A percentile compares a stretch with the other conserved stretches of the same genome.
Evolutionary conservation across 805 yeast species (phyloP).

Genomic region (Wickerhamiella dianesei): DNA sequence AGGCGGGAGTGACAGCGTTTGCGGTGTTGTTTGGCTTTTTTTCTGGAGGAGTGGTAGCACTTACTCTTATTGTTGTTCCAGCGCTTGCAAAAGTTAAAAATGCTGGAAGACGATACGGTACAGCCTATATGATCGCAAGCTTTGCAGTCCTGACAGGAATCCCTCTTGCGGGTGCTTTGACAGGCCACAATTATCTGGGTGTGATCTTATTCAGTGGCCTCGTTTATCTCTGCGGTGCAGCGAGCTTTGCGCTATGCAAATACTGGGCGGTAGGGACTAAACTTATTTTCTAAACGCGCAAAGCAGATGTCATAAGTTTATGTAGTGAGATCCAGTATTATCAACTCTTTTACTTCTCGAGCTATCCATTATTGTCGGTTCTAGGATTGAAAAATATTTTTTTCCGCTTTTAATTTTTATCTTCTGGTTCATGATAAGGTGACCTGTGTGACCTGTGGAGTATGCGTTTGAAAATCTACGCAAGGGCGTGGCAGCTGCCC

Average conservation of each 20-base stretch:
- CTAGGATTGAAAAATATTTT: too few species aligned
- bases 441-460: too few species aligned
- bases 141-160: slow-evolving; percentile 26
- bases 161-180: slow-evolving; percentile 27
- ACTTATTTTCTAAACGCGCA: slow-evolving; percentile 8
- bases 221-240: slow-evolving; percentile 18
- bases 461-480: too few species aligned
- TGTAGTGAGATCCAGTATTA: too few species aligned
- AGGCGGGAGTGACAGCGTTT: slow-evolving; percentile 41
- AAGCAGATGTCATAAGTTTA: too few species aligned
- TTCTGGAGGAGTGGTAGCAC: slow-evolving; percentile 31
- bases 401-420: too few species aligned
- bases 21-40: slow-evolving; percentile 25
- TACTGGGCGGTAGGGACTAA: slow-evolving; percentile 19
- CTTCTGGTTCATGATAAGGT: too few species aligned
- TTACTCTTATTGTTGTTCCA: slow-evolving; percentile 56
- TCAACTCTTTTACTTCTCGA: too few species aligned
- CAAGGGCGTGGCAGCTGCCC: too few species aligned
- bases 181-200: slow-evolving; percentile 19
- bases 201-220: slow-evolving; percentile 22
- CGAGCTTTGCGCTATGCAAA: slow-evolving; percentile 18
- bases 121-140: slow-evolving; percentile 37
- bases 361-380: too few species aligned
- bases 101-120: slow-evolving; percentile 56
- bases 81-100: slow-evolving; percentile 44